A percentile compares a stretch with the other conserved stretches of the same genome.
Evolutionary conservation across 1,284 basidiomycete genomes (phyloP).

Genomic region (Cryptococcus amylolentus): DNA sequence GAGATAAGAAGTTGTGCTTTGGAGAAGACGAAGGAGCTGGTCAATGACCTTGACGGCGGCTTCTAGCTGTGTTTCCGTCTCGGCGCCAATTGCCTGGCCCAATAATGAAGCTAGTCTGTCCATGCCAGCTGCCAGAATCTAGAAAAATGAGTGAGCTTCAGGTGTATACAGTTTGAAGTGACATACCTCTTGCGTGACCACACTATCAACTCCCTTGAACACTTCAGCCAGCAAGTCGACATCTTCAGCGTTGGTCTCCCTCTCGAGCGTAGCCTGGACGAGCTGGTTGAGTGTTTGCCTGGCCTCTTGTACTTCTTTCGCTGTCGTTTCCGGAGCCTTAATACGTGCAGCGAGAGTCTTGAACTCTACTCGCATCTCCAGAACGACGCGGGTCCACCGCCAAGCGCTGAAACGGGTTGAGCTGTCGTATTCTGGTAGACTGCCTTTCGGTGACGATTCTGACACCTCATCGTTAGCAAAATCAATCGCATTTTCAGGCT

Average conservation of each 20-base stretch:
- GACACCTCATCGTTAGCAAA: background rate
- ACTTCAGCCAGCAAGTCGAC: constrained; percentile 45
- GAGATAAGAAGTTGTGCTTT: constrained; percentile 16
- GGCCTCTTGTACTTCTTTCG: constrained; percentile 30
- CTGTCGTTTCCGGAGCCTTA: constrained; percentile 19
- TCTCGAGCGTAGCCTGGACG: constrained; percentile 33
- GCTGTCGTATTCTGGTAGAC: constrained; percentile 25
- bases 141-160: background rate
- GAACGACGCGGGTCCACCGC: constrained; percentile 45
- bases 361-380: constrained; percentile 47
- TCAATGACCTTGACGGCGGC: constrained; percentile 26
- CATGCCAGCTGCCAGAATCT: constrained; percentile 39
- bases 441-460: constrained; percentile 8
- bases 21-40: constrained; percentile 38
- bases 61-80: constrained; percentile 31
- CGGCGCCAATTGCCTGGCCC: constrained; percentile 32
- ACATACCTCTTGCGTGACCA: constrained; percentile 39
- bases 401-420: constrained; percentile 39
- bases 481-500: background rate
- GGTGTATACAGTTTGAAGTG: background rate
- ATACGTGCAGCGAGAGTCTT: constrained; percentile 42
- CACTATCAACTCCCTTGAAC: constrained; percentile 40
- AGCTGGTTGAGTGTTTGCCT: constrained; percentile 33
- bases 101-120: constrained; percentile 36
- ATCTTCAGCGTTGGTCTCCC: constrained; percentile 40